Base-by-base conservation (phyloP, 257 asterid genomes). In the Solanum tarijense region DNA sequence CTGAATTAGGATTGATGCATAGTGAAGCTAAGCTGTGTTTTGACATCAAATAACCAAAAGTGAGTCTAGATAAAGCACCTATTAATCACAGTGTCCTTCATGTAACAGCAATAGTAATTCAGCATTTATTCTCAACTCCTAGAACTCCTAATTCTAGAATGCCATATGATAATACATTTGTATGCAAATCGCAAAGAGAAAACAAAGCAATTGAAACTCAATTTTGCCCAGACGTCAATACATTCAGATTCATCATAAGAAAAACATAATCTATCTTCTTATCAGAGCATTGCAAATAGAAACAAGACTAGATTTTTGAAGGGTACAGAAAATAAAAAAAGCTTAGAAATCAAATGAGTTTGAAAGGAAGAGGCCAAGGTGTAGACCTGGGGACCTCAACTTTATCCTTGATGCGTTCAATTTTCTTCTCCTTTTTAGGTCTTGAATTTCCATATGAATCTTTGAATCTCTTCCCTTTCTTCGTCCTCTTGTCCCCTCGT, bases 331-430 rank as follows among this genome's bases (percentile, higher is more conserved):
- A 79, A 43, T 41, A 46, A 78, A 76, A 13, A 2, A 58, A n/a
- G 13, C 35, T 6, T 13, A 25, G 34, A 41, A 83, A 25, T 87
- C 76, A 95, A 68, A 93, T 92, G 92, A 95, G 95, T 90, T 94
- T 97, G 94, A 97, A 95, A 90, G 99, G 95, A 13, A 96, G 93
- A 90, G 99, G 99, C 99, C 98, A 95, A 35, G 98, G 98, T 87
- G 99, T 94, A 87, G 99, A 95, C 94, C 96, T 94, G 83, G 98
- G 96, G 14, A 96, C 95, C 92, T 94, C 98, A 58, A 93, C 87
- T 91, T 91, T 94, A 89, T 96, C 97, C 94, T 96, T 94, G 43
- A 95, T 93, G 72, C 98, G 92, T 69, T 96, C 96, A 11, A 93
- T 91, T 89, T 90, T 86, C 94, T 96, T 93, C 76, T 93, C 98